Percentiles rank a stretch among this genome's conserved stretches.
phyloP scores from a whole-genome alignment of 805 yeast species.

The Nakazawaea pomicola region DNA sequence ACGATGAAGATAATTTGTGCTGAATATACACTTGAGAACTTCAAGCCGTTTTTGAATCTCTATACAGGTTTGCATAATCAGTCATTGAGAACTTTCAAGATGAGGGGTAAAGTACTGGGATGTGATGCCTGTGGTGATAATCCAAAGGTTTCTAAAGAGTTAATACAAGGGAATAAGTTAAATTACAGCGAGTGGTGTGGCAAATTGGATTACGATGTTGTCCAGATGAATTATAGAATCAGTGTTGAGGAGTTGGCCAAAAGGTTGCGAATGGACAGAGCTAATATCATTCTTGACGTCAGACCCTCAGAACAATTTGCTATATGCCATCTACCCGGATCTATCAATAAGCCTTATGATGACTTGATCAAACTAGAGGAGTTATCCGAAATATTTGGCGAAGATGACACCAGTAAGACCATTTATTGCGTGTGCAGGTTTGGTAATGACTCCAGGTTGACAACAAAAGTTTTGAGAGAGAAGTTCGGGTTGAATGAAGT shows the following conservation, averaged over 20 bases:
- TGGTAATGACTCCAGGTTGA: slow-evolving; percentile 89
- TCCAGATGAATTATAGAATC: slow-evolving; percentile 42
- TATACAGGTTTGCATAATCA: slow-evolving; percentile 68
- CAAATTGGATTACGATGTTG: slow-evolving; percentile 36
- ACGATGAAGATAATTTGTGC: slow-evolving; percentile 68
- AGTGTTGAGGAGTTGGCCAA: slow-evolving; percentile 30
- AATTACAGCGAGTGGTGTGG: slow-evolving; percentile 82
- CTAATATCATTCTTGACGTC: slow-evolving; percentile 60
- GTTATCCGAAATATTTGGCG: slow-evolving; percentile 17
- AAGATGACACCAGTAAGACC: slow-evolving; percentile 8
- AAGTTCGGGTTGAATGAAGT: slow-evolving; percentile 44
- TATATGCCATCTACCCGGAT: slow-evolving; percentile 54
- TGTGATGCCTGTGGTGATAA: slow-evolving; percentile 64
- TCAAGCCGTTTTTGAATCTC: slow-evolving; percentile 63
- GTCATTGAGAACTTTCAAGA: slow-evolving; percentile 65
- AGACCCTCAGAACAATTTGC: slow-evolving; percentile 74
- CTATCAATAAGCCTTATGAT: slow-evolving; percentile 62
- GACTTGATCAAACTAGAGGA: slow-evolving; percentile 32
- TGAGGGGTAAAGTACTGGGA: slow-evolving; percentile 58
- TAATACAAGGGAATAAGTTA: slow-evolving; percentile 39
- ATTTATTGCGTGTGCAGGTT: slow-evolving; percentile 72
- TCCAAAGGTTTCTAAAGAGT: slow-evolving; percentile 43
- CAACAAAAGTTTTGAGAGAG: slow-evolving; percentile 52
- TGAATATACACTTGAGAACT: slow-evolving; percentile 43
- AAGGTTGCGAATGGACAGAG: slow-evolving; percentile 15